A percentile compares a stretch with the other conserved stretches of the same genome.
phyloP scores from a whole-genome alignment of 2,329 filamentous ascomycete genomes.

The Penicillium corylophilum region DNA sequence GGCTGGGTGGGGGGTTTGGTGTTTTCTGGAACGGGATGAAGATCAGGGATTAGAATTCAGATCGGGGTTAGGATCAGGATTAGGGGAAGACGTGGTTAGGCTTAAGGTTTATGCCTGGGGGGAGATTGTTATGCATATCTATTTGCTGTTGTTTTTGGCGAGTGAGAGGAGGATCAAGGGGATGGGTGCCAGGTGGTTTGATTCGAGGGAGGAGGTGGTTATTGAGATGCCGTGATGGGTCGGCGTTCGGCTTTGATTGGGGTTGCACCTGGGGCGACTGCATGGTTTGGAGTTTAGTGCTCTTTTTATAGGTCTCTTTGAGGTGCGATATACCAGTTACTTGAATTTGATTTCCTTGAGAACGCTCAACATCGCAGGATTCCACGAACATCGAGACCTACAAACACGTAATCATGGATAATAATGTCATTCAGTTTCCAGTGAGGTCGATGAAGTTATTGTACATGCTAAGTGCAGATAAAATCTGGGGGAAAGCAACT shows the following conservation, averaged over 20 bases:
- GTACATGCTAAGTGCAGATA: background rate
- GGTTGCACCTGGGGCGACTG: background rate
- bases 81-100: slow-evolving; percentile 24
- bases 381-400: too few species aligned
- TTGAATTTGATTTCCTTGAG: background rate
- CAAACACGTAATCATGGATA: background rate
- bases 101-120: slow-evolving; percentile 78
- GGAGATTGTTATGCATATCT: slow-evolving; percentile 68
- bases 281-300: background rate
- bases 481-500: background rate
- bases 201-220: slow-evolving; percentile 58
- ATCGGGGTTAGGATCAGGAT: background rate
- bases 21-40: slow-evolving; percentile 29
- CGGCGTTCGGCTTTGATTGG: background rate
- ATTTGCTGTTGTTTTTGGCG: slow-evolving; percentile 70
- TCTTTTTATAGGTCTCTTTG: background rate
- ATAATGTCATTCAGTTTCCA: background rate
- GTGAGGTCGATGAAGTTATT: background rate
- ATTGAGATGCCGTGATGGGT: slow-evolving; percentile 48
- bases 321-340: background rate
- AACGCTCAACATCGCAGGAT: too few species aligned
- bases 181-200: slow-evolving; percentile 65
- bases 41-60: background rate
- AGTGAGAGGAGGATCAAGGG: slow-evolving; percentile 63
- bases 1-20: slow-evolving; percentile 49